phyloP scores from a whole-genome alignment of 768 basidiomycete genomes.

The Agaricus blazei region DNA sequence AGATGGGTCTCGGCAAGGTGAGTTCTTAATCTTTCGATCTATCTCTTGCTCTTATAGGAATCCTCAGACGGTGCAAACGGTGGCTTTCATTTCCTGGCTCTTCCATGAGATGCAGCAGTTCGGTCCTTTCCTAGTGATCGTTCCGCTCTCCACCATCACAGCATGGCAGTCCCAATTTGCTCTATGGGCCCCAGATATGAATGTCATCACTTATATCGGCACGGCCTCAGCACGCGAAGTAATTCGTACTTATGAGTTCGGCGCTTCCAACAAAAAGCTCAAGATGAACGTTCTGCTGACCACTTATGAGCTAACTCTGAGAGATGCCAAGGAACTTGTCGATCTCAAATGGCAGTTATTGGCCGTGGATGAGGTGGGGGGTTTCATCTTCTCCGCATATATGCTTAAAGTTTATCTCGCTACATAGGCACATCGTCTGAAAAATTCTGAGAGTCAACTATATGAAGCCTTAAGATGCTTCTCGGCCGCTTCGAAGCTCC shows the following conservation, averaged over 20 bases:
- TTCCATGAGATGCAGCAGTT: slow-evolving; percentile 91
- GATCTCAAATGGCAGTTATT: slow-evolving; percentile 98
- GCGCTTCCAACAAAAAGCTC: slow-evolving; percentile 78
- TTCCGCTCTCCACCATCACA: slow-evolving; percentile 95
- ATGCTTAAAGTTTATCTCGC: slow-evolving; percentile 10
- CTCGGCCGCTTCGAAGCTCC: slow-evolving; percentile 83
- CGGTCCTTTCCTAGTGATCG: slow-evolving; percentile 96
- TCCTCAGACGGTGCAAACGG: slow-evolving; percentile 87
- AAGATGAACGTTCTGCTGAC: slow-evolving; percentile 97
- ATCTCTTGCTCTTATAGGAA: slow-evolving; percentile 14
- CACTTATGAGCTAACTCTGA: slow-evolving; percentile 92
- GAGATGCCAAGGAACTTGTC: slow-evolving; percentile 83
- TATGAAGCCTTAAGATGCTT: slow-evolving; percentile 93
- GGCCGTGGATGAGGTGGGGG: slow-evolving; percentile 88
- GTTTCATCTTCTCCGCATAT: slow-evolving; percentile 2
- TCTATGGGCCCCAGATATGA: slow-evolving; percentile 93
- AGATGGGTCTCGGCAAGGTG: slow-evolving; percentile 99
- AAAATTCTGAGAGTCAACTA: slow-evolving; percentile 96
- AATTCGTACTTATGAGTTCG: slow-evolving; percentile 91
- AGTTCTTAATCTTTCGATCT: slow-evolving; percentile 5
- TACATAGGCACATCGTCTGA: slow-evolving; percentile 86
- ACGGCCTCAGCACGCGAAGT: slow-evolving; percentile 83
- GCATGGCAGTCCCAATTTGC: slow-evolving; percentile 97
- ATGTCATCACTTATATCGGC: slow-evolving; percentile 96
- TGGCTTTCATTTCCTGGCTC: slow-evolving; percentile 90